A percentile compares a stretch with the other conserved stretches of the same genome.
Evolutionary conservation across 73 alveolate genomes (phyloP).

Genomic region (Paramecium bursaria): DNA sequence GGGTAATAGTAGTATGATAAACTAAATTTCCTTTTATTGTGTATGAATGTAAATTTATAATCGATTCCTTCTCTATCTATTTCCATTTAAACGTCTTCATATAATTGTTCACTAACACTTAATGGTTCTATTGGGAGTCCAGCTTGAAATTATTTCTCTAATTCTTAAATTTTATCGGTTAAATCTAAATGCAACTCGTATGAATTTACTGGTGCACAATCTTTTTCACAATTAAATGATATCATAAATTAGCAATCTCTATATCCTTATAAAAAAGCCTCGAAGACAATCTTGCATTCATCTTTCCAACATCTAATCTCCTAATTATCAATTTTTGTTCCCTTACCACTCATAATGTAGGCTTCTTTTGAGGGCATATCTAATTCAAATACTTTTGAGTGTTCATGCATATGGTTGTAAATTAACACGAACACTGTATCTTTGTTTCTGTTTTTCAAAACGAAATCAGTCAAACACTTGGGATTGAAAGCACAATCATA

Average conservation of each 20-base stretch:
- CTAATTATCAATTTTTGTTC: neutral
- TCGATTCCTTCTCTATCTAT: constrained; percentile 46
- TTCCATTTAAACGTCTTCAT: constrained; percentile 1
- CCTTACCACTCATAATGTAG: neutral
- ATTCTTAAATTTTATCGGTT: constrained; percentile 10
- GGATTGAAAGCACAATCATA: constrained; percentile 33
- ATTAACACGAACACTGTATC: constrained; percentile 2
- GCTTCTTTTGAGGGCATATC: constrained; percentile 26
- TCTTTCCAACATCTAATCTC: neutral
- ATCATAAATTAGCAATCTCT: constrained; percentile 3
- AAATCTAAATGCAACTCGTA: constrained; percentile 36
- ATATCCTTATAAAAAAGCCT: constrained; percentile 18
- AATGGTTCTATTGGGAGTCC: constrained; percentile 32
- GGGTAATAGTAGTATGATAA: constrained; percentile 27
- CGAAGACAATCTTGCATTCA: neutral
- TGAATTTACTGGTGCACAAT: constrained; percentile 34
- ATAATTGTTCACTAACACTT: neutral
- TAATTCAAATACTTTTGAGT: neutral
- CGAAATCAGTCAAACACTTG: constrained; percentile 10
- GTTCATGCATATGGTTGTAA: neutral
- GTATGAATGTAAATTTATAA: constrained; percentile 42
- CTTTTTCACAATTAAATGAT: neutral
- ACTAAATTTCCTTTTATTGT: neutral
- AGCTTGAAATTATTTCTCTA: constrained; percentile 22
- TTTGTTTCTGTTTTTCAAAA: constrained; percentile 2